phyloP scores from a whole-genome alignment of 164 flowering plant species.

The Piper longum region DNA sequence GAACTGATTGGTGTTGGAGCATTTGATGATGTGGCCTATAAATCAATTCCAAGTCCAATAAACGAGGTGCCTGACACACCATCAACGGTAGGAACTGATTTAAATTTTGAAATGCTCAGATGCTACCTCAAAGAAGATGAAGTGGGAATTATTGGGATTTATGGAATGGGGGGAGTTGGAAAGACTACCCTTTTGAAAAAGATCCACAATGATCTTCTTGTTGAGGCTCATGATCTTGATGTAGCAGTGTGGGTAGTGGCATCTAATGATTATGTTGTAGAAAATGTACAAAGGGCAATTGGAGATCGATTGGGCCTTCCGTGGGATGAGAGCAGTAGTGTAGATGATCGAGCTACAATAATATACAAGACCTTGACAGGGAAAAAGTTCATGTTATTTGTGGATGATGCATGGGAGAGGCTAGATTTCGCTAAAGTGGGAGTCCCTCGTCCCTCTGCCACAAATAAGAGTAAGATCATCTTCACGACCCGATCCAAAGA shows the following conservation, averaged over 20 bases:
- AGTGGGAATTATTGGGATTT: conserved; percentile 5
- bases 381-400: conserved; percentile 5
- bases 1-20: neutral
- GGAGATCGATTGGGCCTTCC: neutral
- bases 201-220: conserved; percentile 3
- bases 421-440: conserved; percentile 3
- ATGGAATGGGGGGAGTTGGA: conserved; percentile 14
- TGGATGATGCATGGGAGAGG: conserved; percentile 6
- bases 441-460: conserved; percentile 2
- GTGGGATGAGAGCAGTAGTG: neutral
- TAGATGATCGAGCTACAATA: neutral
- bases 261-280: conserved; percentile 2
- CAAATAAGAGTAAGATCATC: conserved; percentile 2
- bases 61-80: neutral
- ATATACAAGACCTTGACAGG: conserved; percentile 1
- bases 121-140: neutral
- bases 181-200: conserved; percentile 10
- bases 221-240: neutral
- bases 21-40: neutral
- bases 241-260: conserved; percentile 3
- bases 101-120: neutral
- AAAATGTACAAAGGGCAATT: neutral
- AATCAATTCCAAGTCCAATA: neutral
- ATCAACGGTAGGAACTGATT: neutral
- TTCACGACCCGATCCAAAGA: conserved; percentile 5